Conservation (phyloP, 1,284 basidiomycete genomes). For the Heterobasidion annosum region DNA sequence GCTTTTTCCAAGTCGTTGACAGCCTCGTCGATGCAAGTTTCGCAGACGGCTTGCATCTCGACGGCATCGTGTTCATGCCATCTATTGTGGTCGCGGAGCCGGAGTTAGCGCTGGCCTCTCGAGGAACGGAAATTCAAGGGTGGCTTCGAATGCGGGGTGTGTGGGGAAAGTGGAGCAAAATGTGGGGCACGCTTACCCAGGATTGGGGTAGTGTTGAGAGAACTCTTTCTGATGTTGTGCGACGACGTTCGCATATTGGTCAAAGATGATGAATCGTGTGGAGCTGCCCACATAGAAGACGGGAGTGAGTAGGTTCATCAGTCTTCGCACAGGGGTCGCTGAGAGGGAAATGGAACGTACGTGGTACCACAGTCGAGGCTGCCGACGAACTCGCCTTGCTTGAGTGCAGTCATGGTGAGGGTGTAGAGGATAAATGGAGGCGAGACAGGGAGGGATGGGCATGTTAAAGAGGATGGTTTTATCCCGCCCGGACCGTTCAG, state of each 20-base stretch:
- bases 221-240: constrained; percentile 87
- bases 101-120: background rate
- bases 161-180: background rate
- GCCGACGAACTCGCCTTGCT: constrained; percentile 74
- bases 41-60: constrained; percentile 76
- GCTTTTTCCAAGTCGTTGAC: constrained; percentile 65
- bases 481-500: too few relatives aligned
- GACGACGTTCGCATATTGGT: constrained; percentile 82
- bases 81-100: constrained; percentile 25
- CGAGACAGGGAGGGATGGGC: background rate
- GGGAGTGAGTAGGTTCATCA: background rate
- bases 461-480: background rate
- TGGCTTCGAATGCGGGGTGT: background rate
- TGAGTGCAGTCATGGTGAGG: constrained; percentile 29
- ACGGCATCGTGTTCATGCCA: constrained; percentile 96
- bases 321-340: background rate
- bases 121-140: background rate
- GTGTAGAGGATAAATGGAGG: background rate
- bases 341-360: constrained; percentile 37
- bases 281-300: constrained; percentile 43
- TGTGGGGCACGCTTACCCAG: constrained; percentile 46
- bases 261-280: constrained; percentile 91
- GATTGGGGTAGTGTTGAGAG: constrained; percentile 84
- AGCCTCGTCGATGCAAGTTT: constrained; percentile 72
- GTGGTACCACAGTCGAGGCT: constrained; percentile 91